Base-by-base conservation (phyloP, 2,329 filamentous ascomycete species). In the Microdochium bolleyi region DNA sequence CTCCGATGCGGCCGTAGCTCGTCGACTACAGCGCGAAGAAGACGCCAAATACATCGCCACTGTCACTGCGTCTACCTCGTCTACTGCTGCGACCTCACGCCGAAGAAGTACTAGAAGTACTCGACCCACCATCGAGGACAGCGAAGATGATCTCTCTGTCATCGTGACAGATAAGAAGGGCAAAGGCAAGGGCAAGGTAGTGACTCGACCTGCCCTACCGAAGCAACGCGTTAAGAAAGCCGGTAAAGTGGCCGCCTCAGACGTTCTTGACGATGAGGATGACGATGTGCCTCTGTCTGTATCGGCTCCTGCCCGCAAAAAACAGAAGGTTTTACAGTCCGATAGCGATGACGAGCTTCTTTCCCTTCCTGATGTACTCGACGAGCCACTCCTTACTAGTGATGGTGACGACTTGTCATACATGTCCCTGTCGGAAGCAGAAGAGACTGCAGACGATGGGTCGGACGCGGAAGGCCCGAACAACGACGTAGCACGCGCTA, bases 11-110 rank as follows among this genome's bases (percentile, higher is more conserved):
- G 49, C 19, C 16, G 21, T 61, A 5, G 59, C 59, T 5, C 58
- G 59, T 34, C 56, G 53, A 11, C 55, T 62, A 2, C 60, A 61
- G 27, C 55, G 51, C 9, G 66, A 70, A 55, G 60, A 67, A 51
- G 58, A 60, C 3, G 46, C 52, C 14, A 56, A 53, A 30, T 46
- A 50, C 34, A 24, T 25, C n/a, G 19, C 49, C 19, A n/a, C 46
- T 13, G 49, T 46, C 9, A 48, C 30, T 8, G 49, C 53, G 55
- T 27, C 51, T 55, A 24, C 49, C 53, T 30, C 55, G 56, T 4
- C 46, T 19, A 21, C 7, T 7, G 8, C 41, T 19, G n/a, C n/a
- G n/a, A n/a, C n/a, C n/a, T 19, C 41, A 46, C 16, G 41, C 9
- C n/a, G n/a, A 3, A 46, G 54, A 54, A 56, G 52, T 49, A 54